Conservation (phyloP, 73 alveolate species). For the Tetrahymena elliotti region DNA sequence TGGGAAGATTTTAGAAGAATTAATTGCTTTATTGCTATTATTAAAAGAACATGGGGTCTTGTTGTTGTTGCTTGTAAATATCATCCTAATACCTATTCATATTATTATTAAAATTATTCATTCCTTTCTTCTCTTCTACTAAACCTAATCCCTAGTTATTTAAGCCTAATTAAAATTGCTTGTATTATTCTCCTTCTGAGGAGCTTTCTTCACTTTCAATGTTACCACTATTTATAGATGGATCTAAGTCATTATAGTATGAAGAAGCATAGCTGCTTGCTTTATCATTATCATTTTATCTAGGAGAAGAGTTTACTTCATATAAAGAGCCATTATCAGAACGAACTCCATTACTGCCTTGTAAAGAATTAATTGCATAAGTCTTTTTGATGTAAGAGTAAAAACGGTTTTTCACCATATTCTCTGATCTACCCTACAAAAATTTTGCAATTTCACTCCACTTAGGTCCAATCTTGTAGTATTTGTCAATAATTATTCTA, state of each 20-base stretch:
- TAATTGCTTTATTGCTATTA: neutral
- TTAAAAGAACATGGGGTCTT: neutral
- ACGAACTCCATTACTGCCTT: neutral
- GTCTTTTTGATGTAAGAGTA: constrained; percentile 34
- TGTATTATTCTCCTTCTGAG: neutral
- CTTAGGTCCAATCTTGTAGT: constrained; percentile 69
- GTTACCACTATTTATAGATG: neutral
- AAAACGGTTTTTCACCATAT: constrained; percentile 85
- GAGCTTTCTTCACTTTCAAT: neutral
- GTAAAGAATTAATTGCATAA: constrained; percentile 4
- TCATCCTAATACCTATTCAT: neutral
- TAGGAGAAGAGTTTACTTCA: neutral
- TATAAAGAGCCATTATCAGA: neutral
- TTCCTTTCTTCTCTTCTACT: neutral
- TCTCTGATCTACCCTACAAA: constrained; percentile 90
- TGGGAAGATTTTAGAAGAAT: neutral
- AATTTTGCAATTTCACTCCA: constrained; percentile 83
- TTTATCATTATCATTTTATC: neutral
- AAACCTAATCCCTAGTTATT: neutral
- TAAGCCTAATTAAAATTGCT: neutral
- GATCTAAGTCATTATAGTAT: neutral
- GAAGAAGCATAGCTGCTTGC: neutral
- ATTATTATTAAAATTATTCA: neutral
- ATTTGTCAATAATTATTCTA: constrained; percentile 20
- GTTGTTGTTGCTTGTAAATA: neutral